Evolutionary conservation across 805 yeast species (phyloP), one percentile per base, ranked within the genome.

Genomic region (Zygotorulaspora danielsina): DNA sequence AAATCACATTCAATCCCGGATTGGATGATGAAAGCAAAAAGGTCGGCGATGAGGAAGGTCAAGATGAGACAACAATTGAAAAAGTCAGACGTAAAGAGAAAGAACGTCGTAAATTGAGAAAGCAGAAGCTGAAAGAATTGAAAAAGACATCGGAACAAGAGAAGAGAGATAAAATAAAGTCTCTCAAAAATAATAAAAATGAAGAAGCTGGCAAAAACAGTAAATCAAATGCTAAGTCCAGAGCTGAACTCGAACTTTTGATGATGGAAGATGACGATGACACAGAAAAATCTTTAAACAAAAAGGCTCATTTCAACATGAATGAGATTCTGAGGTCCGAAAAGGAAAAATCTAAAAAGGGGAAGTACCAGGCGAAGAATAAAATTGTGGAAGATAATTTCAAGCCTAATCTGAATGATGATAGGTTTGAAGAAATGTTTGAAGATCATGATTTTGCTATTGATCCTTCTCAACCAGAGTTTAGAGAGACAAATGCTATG

Each of bases 1-100:
- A 93, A 61, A 85, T 93, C 52, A 88, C 97, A 0, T 93, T 93
- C 63, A 87, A 89, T 26, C 96, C 97, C 2, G 97, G 86, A 3
- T 64, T 88, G 38, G 74, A 73, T 32, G 77, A 71, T 19, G 65
- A 57, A 15, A 65, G 55, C 27, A 64, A 54, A 2, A 49, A 41
- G 15, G 49, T 48, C 2, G 53, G 59, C 17, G 54, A 60, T 8
- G 67, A 57, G 9, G 70, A 55, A 18, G 77, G 67, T 11, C 67
- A 66, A 27, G 84, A 82, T 36, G 86, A 84, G 55, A 70, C 81
- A 7, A 81, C 96, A 0, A 78, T 93, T 35, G 89, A 82, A 27
- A 82, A 79, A 51, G 76, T 88, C 55, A 81, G 75, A 59, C 76
- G 93, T 48, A 93, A 87, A 63, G 96, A 90, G 55, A 87, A 86